Conservation (phyloP, 2,329 filamentous ascomycete genomes). For the Pleomassaria siparia region DNA sequence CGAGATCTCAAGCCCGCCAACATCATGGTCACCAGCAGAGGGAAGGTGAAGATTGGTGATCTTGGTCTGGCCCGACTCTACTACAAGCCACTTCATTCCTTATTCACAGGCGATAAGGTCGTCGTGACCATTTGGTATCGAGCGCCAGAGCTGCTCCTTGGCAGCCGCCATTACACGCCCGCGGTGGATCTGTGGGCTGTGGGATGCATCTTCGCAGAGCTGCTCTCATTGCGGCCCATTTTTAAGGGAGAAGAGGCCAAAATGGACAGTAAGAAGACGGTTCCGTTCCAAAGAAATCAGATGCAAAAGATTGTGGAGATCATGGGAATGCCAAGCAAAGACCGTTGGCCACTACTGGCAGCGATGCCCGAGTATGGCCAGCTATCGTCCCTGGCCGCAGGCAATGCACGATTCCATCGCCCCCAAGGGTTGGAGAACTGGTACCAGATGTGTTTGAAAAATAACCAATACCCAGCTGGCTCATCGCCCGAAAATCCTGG, state of each 20-base stretch:
- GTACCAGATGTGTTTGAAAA: conserved; percentile 53
- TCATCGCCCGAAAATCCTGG: conserved; percentile 43
- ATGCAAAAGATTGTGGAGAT: conserved; percentile 99
- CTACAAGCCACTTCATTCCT: conserved; percentile 86
- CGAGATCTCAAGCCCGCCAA: conserved; percentile 97
- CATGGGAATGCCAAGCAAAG: conserved; percentile 84
- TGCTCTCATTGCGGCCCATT: conserved; percentile 86
- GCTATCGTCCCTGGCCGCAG: conserved; percentile 55
- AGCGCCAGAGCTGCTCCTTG: conserved; percentile 88
- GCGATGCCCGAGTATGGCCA: conserved; percentile 86
- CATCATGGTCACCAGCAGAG: conserved; percentile 92
- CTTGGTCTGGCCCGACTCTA: conserved; percentile 89
- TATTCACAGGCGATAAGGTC: conserved; percentile 95
- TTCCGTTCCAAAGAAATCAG: conserved; percentile 95
- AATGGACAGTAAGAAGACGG: conserved; percentile 97
- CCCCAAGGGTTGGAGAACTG: conserved; percentile 68
- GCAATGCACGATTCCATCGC: conserved; percentile 53
- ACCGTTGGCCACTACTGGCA: conserved; percentile 81
- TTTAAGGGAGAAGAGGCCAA: conserved; percentile 99
- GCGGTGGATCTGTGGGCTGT: conserved; percentile 98
- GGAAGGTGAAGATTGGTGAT: conserved; percentile 93
- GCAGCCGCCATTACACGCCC: conserved; percentile 93
- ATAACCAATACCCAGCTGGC: conserved; percentile 48
- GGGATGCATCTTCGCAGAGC: conserved; percentile 95
- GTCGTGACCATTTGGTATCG: conserved; percentile 99